phyloP scores from a whole-genome alignment of 345 rosid species.

The Ceriops zippeliana region DNA sequence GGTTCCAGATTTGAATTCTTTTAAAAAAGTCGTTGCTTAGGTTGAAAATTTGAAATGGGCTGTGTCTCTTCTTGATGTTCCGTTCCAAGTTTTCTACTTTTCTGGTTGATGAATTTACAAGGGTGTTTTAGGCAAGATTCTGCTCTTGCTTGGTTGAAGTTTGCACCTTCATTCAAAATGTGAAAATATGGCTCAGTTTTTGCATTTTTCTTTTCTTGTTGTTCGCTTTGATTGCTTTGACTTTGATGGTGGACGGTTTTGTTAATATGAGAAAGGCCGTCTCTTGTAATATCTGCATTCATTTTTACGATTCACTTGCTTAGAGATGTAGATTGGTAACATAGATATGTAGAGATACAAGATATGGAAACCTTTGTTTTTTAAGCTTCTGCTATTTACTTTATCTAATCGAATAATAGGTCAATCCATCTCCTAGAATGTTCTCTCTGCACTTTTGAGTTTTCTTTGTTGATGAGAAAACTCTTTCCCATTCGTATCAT shows the following conservation, averaged over 20 bases:
- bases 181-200: too few relatives aligned
- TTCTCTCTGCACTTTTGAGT: too few relatives aligned
- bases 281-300: conserved; percentile 6
- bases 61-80: conserved; percentile 9
- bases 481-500: too few relatives aligned
- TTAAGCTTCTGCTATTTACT: neutral
- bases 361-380: neutral
- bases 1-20: conserved; percentile 12
- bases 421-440: too few relatives aligned
- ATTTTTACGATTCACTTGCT: neutral
- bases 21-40: conserved; percentile 6
- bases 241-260: neutral
- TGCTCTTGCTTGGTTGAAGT: too few relatives aligned
- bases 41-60: conserved; percentile 14
- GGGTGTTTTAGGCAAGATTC: too few relatives aligned
- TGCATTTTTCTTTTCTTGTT: neutral
- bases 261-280: conserved; percentile 1
- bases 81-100: too few relatives aligned
- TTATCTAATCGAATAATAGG: neutral
- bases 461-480: too few relatives aligned
- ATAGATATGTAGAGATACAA: neutral
- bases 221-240: conserved; percentile 12
- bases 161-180: too few relatives aligned
- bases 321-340: conserved; percentile 1
- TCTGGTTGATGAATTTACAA: too few relatives aligned